phyloP scores from a whole-genome alignment of 495 filamentous ascomycete species.

The Sporormia fimetaria region DNA sequence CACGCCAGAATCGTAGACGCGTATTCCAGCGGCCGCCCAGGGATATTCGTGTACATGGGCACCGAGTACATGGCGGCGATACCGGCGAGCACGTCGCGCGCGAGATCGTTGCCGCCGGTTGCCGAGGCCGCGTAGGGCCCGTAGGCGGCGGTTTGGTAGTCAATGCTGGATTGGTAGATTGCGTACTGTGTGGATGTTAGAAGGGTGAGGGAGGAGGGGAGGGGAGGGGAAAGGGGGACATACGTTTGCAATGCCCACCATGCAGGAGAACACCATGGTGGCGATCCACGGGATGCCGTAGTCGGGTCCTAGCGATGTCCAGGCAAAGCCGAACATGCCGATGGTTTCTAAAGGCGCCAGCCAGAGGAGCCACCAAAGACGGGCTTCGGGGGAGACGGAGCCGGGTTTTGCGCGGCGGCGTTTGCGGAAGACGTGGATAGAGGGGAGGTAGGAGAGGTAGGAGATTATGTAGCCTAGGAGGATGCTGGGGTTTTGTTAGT shows the following conservation, averaged over 20 bases:
- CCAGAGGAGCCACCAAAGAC: constrained; percentile 25
- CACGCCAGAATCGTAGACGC: constrained; percentile 37
- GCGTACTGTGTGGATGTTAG: no score
- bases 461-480: constrained; percentile 20
- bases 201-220: no score
- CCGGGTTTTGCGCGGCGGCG: constrained; percentile 7
- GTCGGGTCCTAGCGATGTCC: constrained; percentile 18
- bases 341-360: constrained; percentile 23
- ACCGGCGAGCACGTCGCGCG: constrained; percentile 26
- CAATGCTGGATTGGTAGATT: constrained; percentile 24
- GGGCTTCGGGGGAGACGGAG: constrained; percentile 13
- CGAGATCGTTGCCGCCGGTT: constrained; percentile 25
- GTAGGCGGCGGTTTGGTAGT: constrained; percentile 27
- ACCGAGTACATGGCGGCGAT: constrained; percentile 21
- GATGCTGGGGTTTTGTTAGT: constrained; percentile 12
- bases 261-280: constrained; percentile 22
- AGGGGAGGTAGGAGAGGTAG: constrained; percentile 26
- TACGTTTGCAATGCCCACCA: constrained; percentile 24
- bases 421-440: constrained; percentile 18
- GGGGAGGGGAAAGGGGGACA: no score
- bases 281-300: constrained; percentile 25
- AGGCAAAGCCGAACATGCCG: constrained; percentile 24
- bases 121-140: constrained; percentile 24
- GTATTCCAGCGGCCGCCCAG: constrained; percentile 33
- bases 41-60: constrained; percentile 25